These are phyloP conservation scores for Ustilago tritici DNA, from an alignment of 1,284 basidiomycete species.

Conservation along the genomic window DNA sequence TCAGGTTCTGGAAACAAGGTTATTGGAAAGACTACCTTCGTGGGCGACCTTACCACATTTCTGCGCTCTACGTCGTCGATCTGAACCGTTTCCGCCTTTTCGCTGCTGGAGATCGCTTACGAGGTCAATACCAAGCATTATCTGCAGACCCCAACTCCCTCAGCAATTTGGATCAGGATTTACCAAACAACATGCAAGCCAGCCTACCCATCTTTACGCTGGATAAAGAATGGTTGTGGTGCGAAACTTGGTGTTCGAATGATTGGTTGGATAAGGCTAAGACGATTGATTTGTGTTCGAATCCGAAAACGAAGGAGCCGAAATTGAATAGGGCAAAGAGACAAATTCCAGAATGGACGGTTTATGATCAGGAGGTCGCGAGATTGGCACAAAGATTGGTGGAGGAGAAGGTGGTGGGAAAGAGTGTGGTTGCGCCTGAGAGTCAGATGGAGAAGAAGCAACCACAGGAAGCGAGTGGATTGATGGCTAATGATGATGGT, in stretches of 20 bases:
- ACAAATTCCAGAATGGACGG: constrained; percentile 96
- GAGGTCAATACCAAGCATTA: constrained; percentile 90
- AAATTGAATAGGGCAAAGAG: constrained; percentile 87
- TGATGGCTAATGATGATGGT: neutral
- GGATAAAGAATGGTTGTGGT: constrained; percentile 67
- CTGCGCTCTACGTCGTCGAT: constrained; percentile 92
- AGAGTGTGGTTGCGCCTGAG: constrained; percentile 36
- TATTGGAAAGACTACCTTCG: constrained; percentile 66
- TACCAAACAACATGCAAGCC: constrained; percentile 64
- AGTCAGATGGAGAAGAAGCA: constrained; percentile 22
- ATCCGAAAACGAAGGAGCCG: constrained; percentile 82
- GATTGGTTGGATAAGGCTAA: constrained; percentile 63
- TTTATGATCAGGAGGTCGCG: constrained; percentile 77
- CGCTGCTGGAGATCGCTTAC: constrained; percentile 81
- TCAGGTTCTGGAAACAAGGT: constrained; percentile 95
- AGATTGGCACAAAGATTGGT: constrained; percentile 64
- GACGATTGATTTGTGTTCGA: constrained; percentile 70
- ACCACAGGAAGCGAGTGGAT: neutral
- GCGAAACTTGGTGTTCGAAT: constrained; percentile 68
- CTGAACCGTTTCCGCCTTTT: constrained; percentile 89
- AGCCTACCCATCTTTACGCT: constrained; percentile 63
- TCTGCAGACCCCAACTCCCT: constrained; percentile 93
- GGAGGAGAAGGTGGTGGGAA: constrained; percentile 29
- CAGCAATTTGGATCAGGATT: constrained; percentile 89
- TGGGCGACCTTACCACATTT: constrained; percentile 61